Base-by-base conservation (phyloP, 1,284 basidiomycete genomes). In the Ganoderma multipileum region DNA sequence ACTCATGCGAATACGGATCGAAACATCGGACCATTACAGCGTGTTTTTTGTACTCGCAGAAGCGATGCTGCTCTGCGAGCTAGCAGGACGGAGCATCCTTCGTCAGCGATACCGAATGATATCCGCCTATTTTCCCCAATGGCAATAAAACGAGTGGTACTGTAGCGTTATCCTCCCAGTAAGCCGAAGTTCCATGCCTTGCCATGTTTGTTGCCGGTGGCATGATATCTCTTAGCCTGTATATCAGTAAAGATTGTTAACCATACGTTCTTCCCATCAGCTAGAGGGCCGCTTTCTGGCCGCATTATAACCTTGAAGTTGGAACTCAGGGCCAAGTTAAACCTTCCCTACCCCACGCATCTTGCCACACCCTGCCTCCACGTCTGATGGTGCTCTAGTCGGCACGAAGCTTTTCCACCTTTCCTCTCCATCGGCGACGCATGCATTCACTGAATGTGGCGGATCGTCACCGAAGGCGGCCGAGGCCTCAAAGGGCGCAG, bases 381-480 rank as follows among this genome's bases (percentile, higher is more conserved):
- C 30, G 33, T 61, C 61, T 61, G 60, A 69, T 50, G 41, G 64
- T 64, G 44, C 59, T 38, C 64, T 68, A 59, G 68, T 28, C 44
- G 41, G 33, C 65, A 55, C 64, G 66, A 52, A 60, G 30, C 28
- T 11, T 33, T 33, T 60, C 33, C 11, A 57, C 28, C 50, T 63
- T 60, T 62, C 61, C 61, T 61, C 63, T 39, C 61, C 58, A 42
- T 42, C 57, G 36, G 41, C 36, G 50, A 55, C 28, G 50, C 42
- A 38, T 65, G 71, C 64, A 66, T 41, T 12, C 63, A 47, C 55
- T 66, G 61, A 60, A 58, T 44, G 23, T 41, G 54, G 61, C 68
- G 59, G 68, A 63, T 63, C 38, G 59, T 63, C 28, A 36, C 52
- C 58, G 44, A 55, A 65, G 71, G 68, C 68, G 58, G 71, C 71